Evolutionary conservation across 192 early-diverging fungal genomes (phyloP), one percentile per base, ranked within the genome.

Genomic region (Piromyces finnis): DNA sequence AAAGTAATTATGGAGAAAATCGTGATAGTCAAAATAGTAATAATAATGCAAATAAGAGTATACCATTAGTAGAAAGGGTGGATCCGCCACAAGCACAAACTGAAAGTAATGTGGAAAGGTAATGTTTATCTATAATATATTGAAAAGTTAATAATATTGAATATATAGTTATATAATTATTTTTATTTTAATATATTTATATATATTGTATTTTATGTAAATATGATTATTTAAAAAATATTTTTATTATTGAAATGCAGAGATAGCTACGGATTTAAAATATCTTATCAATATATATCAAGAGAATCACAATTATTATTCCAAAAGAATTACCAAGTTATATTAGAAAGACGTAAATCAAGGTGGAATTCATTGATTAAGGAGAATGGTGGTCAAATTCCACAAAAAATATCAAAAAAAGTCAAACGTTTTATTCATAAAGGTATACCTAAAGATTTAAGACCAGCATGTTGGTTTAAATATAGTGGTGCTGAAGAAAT

Each of bases 361-460:
- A 68, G 51, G n/a, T 68, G 51, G 51, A 68, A 68, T 68, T n/a
- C 51, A 26, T 18, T 68, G 9, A 68, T 68, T n/a, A 68, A 68
- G n/a, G 51, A 68, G n/a, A 68, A 68, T 68, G 51, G 51, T 68
- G 51, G 51, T 26, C 51, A 27, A 7, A 26, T 68, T 26, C 51
- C 51, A 11, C 51, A 68, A 68, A 68, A 68, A 27, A 68, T 68
- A 68, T 68, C 51, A 1, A 68, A 68, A 68, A 68, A 68, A 89
- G 90, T 93, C 35, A 94, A 94, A 80, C 84, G 92, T 78, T 93
- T 91, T 79, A 86, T 95, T 27, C 88, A 93, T 15, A 93, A 93
- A 84, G 94, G 94, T 12, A 92, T 95, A 78, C 94, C 94, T 36
- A 83, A 90, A 30, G 87, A 90, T 29, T 82, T 93, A 27, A 85